Conservation (phyloP, 2,329 filamentous ascomycete genomes). For the Monosporascus cannonballus region DNA sequence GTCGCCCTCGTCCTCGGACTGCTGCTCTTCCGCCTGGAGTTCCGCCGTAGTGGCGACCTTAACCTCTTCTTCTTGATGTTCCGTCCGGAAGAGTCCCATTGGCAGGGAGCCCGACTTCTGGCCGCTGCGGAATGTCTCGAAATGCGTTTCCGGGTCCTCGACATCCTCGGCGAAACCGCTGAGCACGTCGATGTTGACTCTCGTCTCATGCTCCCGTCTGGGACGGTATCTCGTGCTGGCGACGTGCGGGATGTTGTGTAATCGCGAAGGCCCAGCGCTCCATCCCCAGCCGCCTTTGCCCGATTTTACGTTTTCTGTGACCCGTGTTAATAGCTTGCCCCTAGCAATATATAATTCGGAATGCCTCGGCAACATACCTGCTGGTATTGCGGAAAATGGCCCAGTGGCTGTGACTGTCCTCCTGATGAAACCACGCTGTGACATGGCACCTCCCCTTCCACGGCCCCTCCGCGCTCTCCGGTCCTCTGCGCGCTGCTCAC, state of each 20-base stretch:
- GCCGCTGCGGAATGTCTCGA: conserved; percentile 28
- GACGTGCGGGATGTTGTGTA: conserved; percentile 28
- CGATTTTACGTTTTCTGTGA: conserved; percentile 19
- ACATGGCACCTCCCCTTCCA: conserved; percentile 28
- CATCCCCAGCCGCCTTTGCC: conserved; percentile 12
- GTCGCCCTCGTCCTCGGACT: conserved; percentile 37
- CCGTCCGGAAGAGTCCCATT: conserved; percentile 49
- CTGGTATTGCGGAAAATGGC: conserved; percentile 28
- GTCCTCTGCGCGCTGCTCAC: conserved; percentile 24
- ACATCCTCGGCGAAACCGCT: conserved; percentile 36
- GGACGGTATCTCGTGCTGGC: conserved; percentile 32
- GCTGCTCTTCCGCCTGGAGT: conserved; percentile 46
- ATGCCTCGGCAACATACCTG: conserved; percentile 13
- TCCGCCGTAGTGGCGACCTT: conserved; percentile 52
- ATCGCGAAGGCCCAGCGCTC: conserved; percentile 10
- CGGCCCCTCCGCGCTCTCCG: conserved; percentile 30
- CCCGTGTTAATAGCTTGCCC: conserved; percentile 5
- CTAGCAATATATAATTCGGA: neutral
- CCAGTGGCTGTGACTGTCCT: conserved; percentile 27
- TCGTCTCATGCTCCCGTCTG: conserved; percentile 37
- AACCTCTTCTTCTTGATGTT: conserved; percentile 48
- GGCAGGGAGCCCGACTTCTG: conserved; percentile 35
- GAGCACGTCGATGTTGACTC: conserved; percentile 53
- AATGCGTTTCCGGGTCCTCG: conserved; percentile 40
- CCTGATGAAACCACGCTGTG: conserved; percentile 21